Base-by-base conservation (phyloP, 202 grass and related monocot species). In the Setaria viridis region DNA sequence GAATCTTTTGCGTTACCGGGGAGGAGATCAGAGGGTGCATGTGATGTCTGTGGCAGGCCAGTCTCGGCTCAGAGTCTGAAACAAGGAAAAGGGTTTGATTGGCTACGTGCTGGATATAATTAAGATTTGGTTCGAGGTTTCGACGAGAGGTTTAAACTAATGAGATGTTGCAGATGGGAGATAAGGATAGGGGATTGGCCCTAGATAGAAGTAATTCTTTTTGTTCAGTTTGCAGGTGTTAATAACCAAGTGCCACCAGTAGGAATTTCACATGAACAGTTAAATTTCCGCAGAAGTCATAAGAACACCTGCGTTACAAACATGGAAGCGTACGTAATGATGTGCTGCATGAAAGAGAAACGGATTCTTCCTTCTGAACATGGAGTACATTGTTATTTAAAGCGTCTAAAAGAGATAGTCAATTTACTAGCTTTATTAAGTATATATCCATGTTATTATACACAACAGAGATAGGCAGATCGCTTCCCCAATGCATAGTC, bases 1-100 rank as follows among this genome's bases (percentile, higher is more conserved):
- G 71, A 62, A 87, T 82, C 71, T 67, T 82, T 76, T 64, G 12
- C 56, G 4, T 20, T 58, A 32, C 50, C 49, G 13, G 71, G 29
- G 41, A 47, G 62, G 62, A 7, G 58, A 11, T 5, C 9, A 14
- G 29, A 9, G 84, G 45, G 64, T 65, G 85, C 77, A 87, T 75
- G 85, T 81, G 78, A 48, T 48, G 48, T 48, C 62, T 69, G 53
- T 85, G 75, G 17, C 73, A 17, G 42, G 34, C 5, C 10, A 20
- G 13, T 2, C 71, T 9, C 7, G 12, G 54, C 35, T 77, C 74
- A 77, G 75, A 33, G 45, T 64, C 25, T 87, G 48, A 12, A 55
- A 74, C 16, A 25, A 4, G 55, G 17, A 17, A 6, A 32, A 67
- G 16, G 55, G 16, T 20, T 30, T 67, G 39, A 74, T 65, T 75